phyloP scores from a whole-genome alignment of 2,329 filamentous ascomycete species.

The Alternaria burnsii region DNA sequence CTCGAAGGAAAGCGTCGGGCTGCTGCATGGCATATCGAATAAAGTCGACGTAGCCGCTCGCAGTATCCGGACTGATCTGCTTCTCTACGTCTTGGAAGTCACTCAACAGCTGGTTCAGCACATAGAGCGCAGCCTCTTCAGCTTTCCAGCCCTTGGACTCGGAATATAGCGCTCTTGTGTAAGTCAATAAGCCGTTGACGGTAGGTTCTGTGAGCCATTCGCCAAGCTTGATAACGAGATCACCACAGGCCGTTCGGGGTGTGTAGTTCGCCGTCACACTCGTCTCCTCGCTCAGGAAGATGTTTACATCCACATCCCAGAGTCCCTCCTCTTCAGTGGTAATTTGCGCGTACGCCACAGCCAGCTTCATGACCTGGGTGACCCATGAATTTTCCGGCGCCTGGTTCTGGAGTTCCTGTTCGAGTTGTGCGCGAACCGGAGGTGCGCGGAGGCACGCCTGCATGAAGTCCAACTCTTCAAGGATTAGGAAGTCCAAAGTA shows the following conservation, averaged over 20 bases:
- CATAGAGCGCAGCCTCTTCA: slow-evolving; percentile 83
- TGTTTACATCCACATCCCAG: slow-evolving; percentile 96
- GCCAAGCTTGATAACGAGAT: slow-evolving; percentile 89
- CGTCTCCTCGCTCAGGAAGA: slow-evolving; percentile 94
- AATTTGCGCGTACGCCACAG: slow-evolving; percentile 87
- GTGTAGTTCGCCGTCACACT: slow-evolving; percentile 97
- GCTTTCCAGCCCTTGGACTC: slow-evolving; percentile 65
- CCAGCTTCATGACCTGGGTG: slow-evolving; percentile 84
- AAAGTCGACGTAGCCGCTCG: slow-evolving; percentile 79
- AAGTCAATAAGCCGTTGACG: slow-evolving; percentile 79
- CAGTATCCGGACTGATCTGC: slow-evolving; percentile 72
- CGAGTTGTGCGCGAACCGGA: slow-evolving; percentile 88
- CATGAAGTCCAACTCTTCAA: slow-evolving; percentile 95
- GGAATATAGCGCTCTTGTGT: slow-evolving; percentile 78
- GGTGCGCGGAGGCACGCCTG: slow-evolving; percentile 89
- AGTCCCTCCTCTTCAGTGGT: slow-evolving; percentile 91
- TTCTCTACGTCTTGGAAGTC: slow-evolving; percentile 84
- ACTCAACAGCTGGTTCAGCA: slow-evolving; percentile 83
- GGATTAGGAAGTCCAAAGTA: slow-evolving; percentile 88
- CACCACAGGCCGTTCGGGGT: slow-evolving; percentile 88
- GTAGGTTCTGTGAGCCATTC: slow-evolving; percentile 84
- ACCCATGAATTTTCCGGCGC: slow-evolving; percentile 75
- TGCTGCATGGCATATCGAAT: slow-evolving; percentile 79
- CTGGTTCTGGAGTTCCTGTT: slow-evolving; percentile 72
- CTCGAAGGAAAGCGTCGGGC: slow-evolving; percentile 79